These are phyloP conservation scores for Fusarium tanahbumbuense DNA, from an alignment of 2,329 filamentous ascomycete species.

Conservation along the genomic window DNA sequence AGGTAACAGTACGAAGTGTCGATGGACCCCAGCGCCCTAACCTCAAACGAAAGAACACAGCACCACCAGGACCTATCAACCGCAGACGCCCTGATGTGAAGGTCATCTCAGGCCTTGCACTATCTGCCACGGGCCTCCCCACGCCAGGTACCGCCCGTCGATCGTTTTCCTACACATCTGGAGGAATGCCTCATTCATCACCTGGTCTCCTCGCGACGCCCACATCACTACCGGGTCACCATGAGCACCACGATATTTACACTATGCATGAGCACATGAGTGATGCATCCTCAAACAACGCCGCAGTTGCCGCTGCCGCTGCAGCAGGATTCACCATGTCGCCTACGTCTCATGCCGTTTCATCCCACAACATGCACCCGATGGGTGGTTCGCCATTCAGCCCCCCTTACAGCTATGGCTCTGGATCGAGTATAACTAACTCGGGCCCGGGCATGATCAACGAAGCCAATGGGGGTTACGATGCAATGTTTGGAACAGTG, in stretches of 20 bases:
- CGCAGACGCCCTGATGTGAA: constrained; percentile 56
- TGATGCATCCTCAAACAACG: constrained; percentile 51
- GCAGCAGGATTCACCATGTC: constrained; percentile 53
- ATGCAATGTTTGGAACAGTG: constrained; percentile 70
- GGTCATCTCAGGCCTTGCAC: constrained; percentile 48
- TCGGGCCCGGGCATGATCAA: constrained; percentile 46
- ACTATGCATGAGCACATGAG: constrained; percentile 51
- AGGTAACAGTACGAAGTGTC: constrained; percentile 57
- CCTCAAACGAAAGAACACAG: constrained; percentile 63
- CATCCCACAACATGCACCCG: constrained; percentile 46
- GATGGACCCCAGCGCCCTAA: constrained; percentile 51
- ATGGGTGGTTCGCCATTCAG: constrained; percentile 54
- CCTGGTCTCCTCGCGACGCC: constrained; percentile 55
- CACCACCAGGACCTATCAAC: constrained; percentile 51
- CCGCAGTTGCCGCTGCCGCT: constrained; percentile 51
- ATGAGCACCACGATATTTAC: constrained; percentile 50
- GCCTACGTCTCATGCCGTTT: constrained; percentile 33
- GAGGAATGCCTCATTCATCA: constrained; percentile 54
- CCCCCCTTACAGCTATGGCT: constrained; percentile 56
- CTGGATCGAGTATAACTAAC: constrained; percentile 47
- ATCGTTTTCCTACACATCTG: constrained; percentile 51
- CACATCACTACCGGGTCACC: constrained; percentile 51
- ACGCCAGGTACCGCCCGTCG: constrained; percentile 53
- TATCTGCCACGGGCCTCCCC: constrained; percentile 43
- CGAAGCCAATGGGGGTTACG: constrained; percentile 57